A percentile compares a stretch with the other conserved stretches of the same genome.
Evolutionary conservation across 2,329 filamentous ascomycete genomes (phyloP).

Genomic region (Penicillium sp.): DNA sequence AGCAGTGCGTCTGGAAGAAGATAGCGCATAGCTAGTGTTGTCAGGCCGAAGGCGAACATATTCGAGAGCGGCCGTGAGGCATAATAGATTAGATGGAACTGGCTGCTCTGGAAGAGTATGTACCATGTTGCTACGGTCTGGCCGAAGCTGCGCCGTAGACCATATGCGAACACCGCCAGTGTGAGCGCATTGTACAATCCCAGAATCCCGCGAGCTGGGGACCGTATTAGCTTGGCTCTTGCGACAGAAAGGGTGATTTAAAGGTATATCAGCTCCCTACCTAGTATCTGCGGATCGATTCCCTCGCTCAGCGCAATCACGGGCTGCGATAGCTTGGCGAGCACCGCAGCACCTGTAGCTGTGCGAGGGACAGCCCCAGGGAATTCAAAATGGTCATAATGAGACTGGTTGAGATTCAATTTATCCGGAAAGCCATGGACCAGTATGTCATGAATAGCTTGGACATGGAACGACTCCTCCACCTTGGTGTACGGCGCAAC

Average conservation of each 20-base stretch:
- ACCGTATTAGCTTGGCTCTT: constrained; percentile 6
- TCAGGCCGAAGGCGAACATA: constrained; percentile 86
- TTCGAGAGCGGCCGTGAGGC: constrained; percentile 88
- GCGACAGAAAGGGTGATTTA: not conserved
- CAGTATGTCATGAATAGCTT: constrained; percentile 87
- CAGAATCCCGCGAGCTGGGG: constrained; percentile 67
- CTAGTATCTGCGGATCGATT: constrained; percentile 56
- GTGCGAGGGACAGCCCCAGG: constrained; percentile 88
- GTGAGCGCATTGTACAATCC: constrained; percentile 71
- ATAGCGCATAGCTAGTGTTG: constrained; percentile 45
- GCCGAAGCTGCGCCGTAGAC: constrained; percentile 67
- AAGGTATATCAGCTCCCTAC: constrained; percentile 37
- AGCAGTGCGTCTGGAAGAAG: constrained; percentile 47
- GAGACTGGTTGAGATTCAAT: constrained; percentile 35
- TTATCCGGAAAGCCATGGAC: constrained; percentile 67
- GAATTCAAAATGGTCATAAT: constrained; percentile 88
- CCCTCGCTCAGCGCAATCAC: constrained; percentile 59
- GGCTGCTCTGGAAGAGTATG: constrained; percentile 69
- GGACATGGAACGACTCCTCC: constrained; percentile 97
- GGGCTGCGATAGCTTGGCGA: constrained; percentile 71
- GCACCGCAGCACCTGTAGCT: constrained; percentile 75
- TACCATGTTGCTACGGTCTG: constrained; percentile 72
- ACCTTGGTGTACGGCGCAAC: constrained; percentile 91
- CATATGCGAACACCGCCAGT: constrained; percentile 63
- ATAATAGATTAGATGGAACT: constrained; percentile 94